Conservation (phyloP, 1,284 basidiomycete species). For the Rhodotorula sp. region DNA sequence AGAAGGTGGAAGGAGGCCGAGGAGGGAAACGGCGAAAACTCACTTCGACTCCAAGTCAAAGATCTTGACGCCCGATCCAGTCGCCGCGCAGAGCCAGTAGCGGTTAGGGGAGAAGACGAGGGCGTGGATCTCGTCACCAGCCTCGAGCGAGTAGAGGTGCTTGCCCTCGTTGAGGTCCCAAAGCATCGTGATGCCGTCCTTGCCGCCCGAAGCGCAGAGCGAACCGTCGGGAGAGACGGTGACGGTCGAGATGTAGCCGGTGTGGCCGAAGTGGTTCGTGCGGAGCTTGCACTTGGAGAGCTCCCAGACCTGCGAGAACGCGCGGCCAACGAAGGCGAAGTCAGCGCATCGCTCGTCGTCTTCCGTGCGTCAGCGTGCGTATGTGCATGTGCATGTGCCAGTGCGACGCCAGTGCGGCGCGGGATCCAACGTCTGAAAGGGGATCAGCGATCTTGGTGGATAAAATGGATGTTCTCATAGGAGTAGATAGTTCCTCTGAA, state of each 20-base stretch:
- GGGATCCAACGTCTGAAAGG: not conserved
- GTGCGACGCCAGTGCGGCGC: not conserved
- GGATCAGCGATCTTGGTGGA: conserved; percentile 74
- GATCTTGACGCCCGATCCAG: conserved; percentile 97
- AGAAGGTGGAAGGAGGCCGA: not conserved
- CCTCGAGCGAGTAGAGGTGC: conserved; percentile 99
- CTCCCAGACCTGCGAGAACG: conserved; percentile 83
- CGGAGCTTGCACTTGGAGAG: conserved; percentile 99
- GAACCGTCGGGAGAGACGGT: conserved; percentile 99
- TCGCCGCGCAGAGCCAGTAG: conserved; percentile 99
- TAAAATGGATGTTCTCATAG: conserved; percentile 63
- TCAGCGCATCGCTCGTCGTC: not conserved
- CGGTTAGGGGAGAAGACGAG: conserved; percentile 99
- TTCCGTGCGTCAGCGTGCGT: not conserved
- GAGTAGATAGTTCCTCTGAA: conserved; percentile 64
- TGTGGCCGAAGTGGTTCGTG: conserved; percentile 99
- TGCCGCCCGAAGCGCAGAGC: conserved; percentile 97
- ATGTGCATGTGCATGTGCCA: not conserved
- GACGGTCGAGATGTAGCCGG: conserved; percentile 98
- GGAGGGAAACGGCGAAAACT: not conserved
- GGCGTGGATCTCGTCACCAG: conserved; percentile 97
- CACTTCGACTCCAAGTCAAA: conserved; percentile 51
- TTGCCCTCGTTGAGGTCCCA: conserved; percentile 99
- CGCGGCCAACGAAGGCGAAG: not conserved
- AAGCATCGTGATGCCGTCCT: conserved; percentile 99